Conservation (phyloP, 2,329 filamentous ascomycete species). For the Paecilomyces variotii region DNA sequence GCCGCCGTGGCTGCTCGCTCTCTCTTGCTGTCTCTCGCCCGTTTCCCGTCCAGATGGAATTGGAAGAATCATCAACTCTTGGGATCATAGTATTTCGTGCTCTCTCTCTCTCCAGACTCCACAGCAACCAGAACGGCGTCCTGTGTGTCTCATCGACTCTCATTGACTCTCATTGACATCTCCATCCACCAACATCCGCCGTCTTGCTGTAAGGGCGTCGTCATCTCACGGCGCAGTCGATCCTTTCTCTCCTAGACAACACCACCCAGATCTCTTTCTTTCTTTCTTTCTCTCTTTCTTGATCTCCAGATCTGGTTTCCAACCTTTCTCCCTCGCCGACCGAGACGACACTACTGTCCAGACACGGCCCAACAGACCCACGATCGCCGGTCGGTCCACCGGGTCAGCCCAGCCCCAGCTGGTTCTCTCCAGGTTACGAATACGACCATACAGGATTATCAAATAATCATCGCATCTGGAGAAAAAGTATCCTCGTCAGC, state of each 20-base stretch:
- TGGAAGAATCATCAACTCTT: no score
- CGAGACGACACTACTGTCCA: background rate
- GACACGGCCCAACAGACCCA: background rate
- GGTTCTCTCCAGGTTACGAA: background rate
- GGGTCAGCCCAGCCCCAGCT: background rate
- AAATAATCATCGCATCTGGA: background rate
- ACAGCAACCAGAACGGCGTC: no score
- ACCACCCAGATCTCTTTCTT: background rate
- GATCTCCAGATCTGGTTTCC: background rate
- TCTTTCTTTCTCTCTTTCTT: background rate
- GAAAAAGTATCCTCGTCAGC: background rate
- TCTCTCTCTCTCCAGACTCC: no score
- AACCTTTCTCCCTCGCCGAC: background rate
- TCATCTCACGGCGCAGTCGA: background rate
- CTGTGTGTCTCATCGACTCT: no score
- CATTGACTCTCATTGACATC: no score
- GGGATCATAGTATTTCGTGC: no score
- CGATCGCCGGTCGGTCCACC: background rate
- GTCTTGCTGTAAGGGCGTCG: background rate
- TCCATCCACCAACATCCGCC: no score
- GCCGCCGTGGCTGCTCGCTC: no score
- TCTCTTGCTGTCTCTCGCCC: no score
- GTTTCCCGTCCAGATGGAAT: no score
- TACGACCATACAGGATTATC: background rate
- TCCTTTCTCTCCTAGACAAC: background rate